These are phyloP conservation scores for Auxenochlorella pyrenoidosa DNA, from an alignment of 139 green algal genomes.

Conservation along the genomic window DNA sequence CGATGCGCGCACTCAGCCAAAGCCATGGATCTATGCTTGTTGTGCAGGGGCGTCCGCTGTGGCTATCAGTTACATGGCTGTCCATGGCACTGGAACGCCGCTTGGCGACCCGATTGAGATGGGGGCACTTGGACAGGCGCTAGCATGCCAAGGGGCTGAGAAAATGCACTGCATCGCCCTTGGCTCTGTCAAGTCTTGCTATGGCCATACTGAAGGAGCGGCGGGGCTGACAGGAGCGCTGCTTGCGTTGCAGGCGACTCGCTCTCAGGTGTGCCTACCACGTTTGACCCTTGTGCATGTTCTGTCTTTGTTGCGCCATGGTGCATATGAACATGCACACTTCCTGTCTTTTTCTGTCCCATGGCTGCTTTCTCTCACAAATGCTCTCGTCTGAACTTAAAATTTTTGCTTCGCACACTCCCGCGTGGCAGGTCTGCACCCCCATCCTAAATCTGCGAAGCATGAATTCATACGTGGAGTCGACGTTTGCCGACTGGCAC, in stretches of 20 bases:
- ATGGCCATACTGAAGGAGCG: constrained; percentile 68
- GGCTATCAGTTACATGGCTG: constrained; percentile 33
- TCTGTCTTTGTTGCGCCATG: not conserved
- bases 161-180: not conserved
- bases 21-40: too few relatives aligned
- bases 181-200: constrained; percentile 55
- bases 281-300: not conserved
- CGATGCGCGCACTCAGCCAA: not conserved
- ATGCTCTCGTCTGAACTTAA: too few relatives aligned
- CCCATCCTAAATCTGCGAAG: constrained; percentile 69
- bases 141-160: not conserved
- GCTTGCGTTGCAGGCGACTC: constrained; percentile 39
- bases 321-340: too few relatives aligned
- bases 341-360: not conserved
- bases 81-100: constrained; percentile 87
- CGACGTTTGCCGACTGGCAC: constrained; percentile 6
- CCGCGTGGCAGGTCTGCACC: not conserved
- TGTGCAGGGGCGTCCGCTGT: constrained; percentile 6
- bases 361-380: too few relatives aligned
- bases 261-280: not conserved
- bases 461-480: constrained; percentile 72
- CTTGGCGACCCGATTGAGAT: constrained; percentile 94
- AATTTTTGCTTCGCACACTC: not conserved
- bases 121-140: constrained; percentile 53
- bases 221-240: constrained; percentile 76